Evolutionary conservation across 2,329 filamentous ascomycete species (phyloP).

Genomic region (Hymenoscyphus fraxineus): DNA sequence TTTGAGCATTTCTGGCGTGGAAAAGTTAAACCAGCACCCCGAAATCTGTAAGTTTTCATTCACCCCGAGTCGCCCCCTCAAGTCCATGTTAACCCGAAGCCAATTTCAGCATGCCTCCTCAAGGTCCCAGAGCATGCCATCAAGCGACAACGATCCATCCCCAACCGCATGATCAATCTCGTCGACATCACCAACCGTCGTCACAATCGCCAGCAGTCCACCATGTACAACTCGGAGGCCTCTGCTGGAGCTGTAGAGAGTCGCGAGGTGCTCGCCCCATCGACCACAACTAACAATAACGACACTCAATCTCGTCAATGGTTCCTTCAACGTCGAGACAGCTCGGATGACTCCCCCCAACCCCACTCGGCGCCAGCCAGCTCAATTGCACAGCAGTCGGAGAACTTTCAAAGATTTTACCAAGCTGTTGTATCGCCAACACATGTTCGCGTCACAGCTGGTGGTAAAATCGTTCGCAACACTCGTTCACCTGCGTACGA

Average conservation of each 20-base stretch:
- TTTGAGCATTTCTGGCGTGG: conserved; percentile 22
- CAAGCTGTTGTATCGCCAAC: conserved; percentile 65
- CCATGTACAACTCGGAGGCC: conserved; percentile 18
- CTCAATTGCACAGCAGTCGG: conserved; percentile 52
- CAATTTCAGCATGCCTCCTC: conserved; percentile 24
- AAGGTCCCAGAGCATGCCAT: conserved; percentile 22
- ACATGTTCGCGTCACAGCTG: conserved; percentile 63
- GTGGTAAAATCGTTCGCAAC: conserved; percentile 64
- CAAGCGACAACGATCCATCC: conserved; percentile 18
- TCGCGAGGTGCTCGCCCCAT: conserved; percentile 8
- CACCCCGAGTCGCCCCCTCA: not conserved
- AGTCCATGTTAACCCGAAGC: not conserved
- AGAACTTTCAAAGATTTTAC: conserved; percentile 66
- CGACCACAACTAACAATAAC: conserved; percentile 10
- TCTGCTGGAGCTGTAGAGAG: conserved; percentile 23
- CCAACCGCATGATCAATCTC: conserved; percentile 23
- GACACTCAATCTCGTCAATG: conserved; percentile 23
- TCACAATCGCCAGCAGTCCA: conserved; percentile 9
- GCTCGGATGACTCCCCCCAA: conserved; percentile 33
- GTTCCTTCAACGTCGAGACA: conserved; percentile 31
- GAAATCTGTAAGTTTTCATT: conserved; percentile 27
- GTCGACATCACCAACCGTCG: conserved; percentile 23
- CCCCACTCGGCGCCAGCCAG: conserved; percentile 52
- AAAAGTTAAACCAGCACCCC: conserved; percentile 28
- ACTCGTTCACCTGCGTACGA: conserved; percentile 42